Base-by-base conservation (phyloP, 192 early-diverging fungal species). In the Coemansia sp. region DNA sequence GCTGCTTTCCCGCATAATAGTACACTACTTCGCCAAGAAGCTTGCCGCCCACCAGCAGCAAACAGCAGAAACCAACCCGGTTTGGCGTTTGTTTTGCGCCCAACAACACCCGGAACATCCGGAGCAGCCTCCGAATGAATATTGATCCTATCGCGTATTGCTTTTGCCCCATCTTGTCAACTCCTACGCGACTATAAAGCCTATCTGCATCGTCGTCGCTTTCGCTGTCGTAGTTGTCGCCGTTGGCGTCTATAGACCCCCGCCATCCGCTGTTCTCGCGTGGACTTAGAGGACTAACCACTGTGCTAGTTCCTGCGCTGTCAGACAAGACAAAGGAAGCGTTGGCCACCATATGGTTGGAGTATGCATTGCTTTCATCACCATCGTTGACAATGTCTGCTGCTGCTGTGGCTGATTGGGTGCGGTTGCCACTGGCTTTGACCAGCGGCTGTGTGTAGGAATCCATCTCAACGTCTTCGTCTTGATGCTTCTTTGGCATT, bases 1-100 rank as follows among this genome's bases (percentile, higher is more conserved):
- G 87, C 53, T 89, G 73, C 9, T 81, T 79, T 18, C 94, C 94
- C 7, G 89, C 87, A 69, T 71, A 90, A 66, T 93, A 95, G 3
- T 89, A 82, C 38, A 82, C 66, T 0, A 71, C 56, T 18, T 82
- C 80, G 26, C 71, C 74, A 0, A 52, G 41, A 39, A 82, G 63
- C 63, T 77, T 76, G 15, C 65, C 80, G 1, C 41, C 58, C 3
- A 82, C 50, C 59, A 82, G 54, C 0, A 63, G 65, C 19, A 58
- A 15, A 16, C 72, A 74, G 64, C 68, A 68, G 9, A 74, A 41
- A 7, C 68, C 80, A 56, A 82, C 60, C 23, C 67, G 63, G 13
- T 19, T 61, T 10, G 63, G 65, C 12, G 61, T 47, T 32, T 56
- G 65, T 21, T 53, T 56, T 4, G 47, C 1, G 8, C 3, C 15